Evolutionary conservation across 176 grass and related monocot genomes (phyloP), one percentile per base, ranked within the genome.

Genomic region (Ensete ventricosum): DNA sequence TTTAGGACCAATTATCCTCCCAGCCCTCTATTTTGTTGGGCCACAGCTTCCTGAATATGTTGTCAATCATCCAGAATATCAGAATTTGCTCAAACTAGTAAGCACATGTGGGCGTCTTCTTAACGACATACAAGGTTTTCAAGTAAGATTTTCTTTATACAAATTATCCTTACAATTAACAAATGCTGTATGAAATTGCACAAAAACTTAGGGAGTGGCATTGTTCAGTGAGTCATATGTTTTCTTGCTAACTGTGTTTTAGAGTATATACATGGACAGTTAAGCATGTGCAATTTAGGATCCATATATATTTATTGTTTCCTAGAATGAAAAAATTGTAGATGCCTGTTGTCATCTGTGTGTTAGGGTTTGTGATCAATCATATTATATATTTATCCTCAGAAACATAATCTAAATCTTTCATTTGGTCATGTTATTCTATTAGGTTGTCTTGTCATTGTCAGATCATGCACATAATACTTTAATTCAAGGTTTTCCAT

Each of bases 31-130:
- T 75, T 87, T 87, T 51, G 82, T 89, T 54, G 86, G 82, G 3
- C 67, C 75, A 26, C 77, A 89, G 62, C 50, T 91, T 2, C 62
- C 76, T 5, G 84, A 75, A 19, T 59, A 66, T 58, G 69, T 73
- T 6, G 50, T 87, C 7, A 59, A 13, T 54, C 16, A 85, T 50
- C 26, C 79, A 76, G 92, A 91, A n/a, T 91, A 83, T 79, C 64
- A 71, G 13, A 72, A 82, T 16, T 24, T 96, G 55, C 85, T 83
- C 73, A 85, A 51, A 58, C 86, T 92, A 27, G 75, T 89, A 51
- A 91, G 80, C 82, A 87, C 8, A 9, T 89, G 86, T 43, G 84
- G 86, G 21, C 92, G 92, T 64, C 77, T 91, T 19, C 53, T 96
- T 23, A 91, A 96, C 59, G 92, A 91, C 21, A 27, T 67, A 21